phyloP scores from a whole-genome alignment of 345 rosid genomes.

The Brassica rapa region DNA sequence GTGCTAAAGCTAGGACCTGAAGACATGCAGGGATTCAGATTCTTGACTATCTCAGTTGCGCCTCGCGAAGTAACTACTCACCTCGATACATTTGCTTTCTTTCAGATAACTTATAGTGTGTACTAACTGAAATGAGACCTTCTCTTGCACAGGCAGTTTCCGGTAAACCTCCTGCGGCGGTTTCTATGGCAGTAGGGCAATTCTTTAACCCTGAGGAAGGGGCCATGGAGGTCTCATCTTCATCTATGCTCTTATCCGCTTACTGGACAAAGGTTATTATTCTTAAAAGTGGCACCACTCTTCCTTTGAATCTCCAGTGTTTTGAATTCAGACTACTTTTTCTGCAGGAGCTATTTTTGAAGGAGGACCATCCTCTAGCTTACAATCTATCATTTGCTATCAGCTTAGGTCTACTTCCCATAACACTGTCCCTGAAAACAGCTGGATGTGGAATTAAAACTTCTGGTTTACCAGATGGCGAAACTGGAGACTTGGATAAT shows the following conservation, averaged over 20 bases:
- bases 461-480: constrained; percentile 72
- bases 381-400: constrained; percentile 71
- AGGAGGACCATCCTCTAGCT: constrained; percentile 93
- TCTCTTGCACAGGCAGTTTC: constrained; percentile 69
- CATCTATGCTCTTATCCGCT: constrained; percentile 61
- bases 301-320: neutral
- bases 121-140: constrained; percentile 30
- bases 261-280: constrained; percentile 69
- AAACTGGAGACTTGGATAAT: constrained; percentile 65
- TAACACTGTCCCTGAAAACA: constrained; percentile 66
- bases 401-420: constrained; percentile 88
- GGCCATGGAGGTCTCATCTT: constrained; percentile 59
- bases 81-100: constrained; percentile 3
- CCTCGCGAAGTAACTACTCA: constrained; percentile 75
- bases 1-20: constrained; percentile 71
- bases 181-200: constrained; percentile 98
- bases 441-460: constrained; percentile 85
- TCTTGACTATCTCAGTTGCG: constrained; percentile 88
- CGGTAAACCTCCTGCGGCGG: constrained; percentile 95
- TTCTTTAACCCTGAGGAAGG: constrained; percentile 90
- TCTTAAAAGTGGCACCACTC: constrained; percentile 20
- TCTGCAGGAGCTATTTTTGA: constrained; percentile 70
- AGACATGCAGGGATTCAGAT: constrained; percentile 81
- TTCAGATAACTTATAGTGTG: constrained; percentile 16
- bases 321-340: constrained; percentile 23